phyloP scores from a whole-genome alignment of 2,329 filamentous ascomycete genomes.

The Arthrocladium fulminans region DNA sequence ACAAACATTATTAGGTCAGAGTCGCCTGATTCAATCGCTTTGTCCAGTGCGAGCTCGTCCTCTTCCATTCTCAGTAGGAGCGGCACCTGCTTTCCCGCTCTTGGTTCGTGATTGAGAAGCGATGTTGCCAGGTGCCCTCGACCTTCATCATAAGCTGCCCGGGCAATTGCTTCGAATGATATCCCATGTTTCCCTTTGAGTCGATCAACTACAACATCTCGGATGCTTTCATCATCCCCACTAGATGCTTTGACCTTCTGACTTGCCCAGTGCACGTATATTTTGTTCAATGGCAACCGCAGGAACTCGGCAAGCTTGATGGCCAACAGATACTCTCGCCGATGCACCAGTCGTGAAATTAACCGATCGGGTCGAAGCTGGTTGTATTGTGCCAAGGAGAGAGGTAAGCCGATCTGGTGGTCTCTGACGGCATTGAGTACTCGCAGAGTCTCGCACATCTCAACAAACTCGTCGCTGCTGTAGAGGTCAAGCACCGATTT shows the following conservation, averaged over 20 bases:
- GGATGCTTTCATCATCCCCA: slow-evolving; percentile 82
- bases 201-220: slow-evolving; percentile 74
- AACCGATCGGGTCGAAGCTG: slow-evolving; percentile 81
- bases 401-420: slow-evolving; percentile 79
- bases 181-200: slow-evolving; percentile 83
- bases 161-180: slow-evolving; percentile 89
- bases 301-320: slow-evolving; percentile 82
- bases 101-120: slow-evolving; percentile 83
- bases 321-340: slow-evolving; percentile 83
- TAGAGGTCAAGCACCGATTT: slow-evolving; percentile 96
- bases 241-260: slow-evolving; percentile 80
- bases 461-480: slow-evolving; percentile 96
- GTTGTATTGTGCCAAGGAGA: slow-evolving; percentile 91
- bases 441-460: slow-evolving; percentile 89
- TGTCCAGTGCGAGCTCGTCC: slow-evolving; percentile 88
- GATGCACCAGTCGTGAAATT: slow-evolving; percentile 75
- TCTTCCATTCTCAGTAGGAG: slow-evolving; percentile 91
- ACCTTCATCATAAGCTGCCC: slow-evolving; percentile 89
- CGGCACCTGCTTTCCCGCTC: slow-evolving; percentile 92
- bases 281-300: slow-evolving; percentile 73
- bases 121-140: slow-evolving; percentile 80
- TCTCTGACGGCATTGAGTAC: slow-evolving; percentile 88
- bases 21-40: slow-evolving; percentile 91
- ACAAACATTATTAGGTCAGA: slow-evolving; percentile 89
- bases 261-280: slow-evolving; percentile 95